Percentiles rank a stretch among this genome's conserved stretches.
Conservation (phyloP, 139 green algal genomes). For the Zygnema circumcarinatum region DNA sequence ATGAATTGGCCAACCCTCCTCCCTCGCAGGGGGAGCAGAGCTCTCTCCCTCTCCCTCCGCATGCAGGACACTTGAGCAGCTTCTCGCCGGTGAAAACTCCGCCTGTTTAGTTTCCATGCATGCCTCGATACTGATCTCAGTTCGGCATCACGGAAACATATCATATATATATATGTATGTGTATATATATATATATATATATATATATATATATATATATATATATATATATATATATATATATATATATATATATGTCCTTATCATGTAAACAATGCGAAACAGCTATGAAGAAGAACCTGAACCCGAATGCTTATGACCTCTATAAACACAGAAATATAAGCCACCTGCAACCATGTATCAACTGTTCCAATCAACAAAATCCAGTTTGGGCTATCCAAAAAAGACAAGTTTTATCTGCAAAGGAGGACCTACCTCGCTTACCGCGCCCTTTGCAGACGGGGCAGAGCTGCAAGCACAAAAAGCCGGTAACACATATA, state of each 20-base stretch:
- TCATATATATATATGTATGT: too few relatives aligned
- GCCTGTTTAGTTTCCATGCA: neutral
- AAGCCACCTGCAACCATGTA: neutral
- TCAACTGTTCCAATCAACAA: neutral
- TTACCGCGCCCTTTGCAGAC: conserved; percentile 12
- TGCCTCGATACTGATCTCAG: too few relatives aligned
- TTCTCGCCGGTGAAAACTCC: neutral
- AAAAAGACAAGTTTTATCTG: neutral
- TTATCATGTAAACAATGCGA: too few relatives aligned
- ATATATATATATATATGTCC: too few relatives aligned
- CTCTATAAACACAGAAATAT: neutral
- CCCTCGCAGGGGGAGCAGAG: neutral
- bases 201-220: too few relatives aligned
- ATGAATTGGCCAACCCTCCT: conserved; percentile 2
- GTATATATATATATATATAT: too few relatives aligned
- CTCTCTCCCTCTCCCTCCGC: neutral
- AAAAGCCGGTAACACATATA: neutral
- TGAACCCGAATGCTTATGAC: neutral
- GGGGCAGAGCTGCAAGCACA: neutral
- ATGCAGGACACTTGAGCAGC: neutral
- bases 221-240: too few relatives aligned
- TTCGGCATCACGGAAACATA: too few relatives aligned
- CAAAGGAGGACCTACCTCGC: neutral
- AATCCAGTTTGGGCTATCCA: neutral
- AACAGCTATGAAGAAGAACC: neutral